Evolutionary conservation across 495 filamentous ascomycete genomes (phyloP), one percentile per base, ranked within the genome.

Genomic region (Baudoinia panamericana): DNA sequence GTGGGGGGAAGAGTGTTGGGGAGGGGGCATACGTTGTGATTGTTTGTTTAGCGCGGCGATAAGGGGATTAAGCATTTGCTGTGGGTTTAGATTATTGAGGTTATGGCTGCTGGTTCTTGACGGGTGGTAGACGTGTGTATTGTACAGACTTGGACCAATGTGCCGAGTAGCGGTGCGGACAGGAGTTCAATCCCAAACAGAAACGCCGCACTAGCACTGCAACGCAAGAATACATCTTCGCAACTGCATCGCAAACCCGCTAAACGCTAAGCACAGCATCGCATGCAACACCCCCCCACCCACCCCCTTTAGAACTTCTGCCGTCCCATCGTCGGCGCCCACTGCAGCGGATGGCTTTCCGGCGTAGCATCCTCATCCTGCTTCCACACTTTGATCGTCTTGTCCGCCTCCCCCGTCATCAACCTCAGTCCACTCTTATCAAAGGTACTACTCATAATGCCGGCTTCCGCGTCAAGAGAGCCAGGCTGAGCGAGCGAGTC

Each of bases 301-400:
- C n/a, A n/a, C n/a, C n/a, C n/a, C n/a, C n/a, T n/a, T 56, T 64
- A 81, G 50, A 70, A 82, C 62, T 78, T 81, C 57, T 74, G 69
- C 51, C 80, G 58, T 16, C 80, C 78, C 22, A 95, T 60, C 1
- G 74, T 83, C 20, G 90, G 92, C 52, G 81, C 84, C 90, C 92
- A 99, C 20, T 88, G 81, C 30, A 99, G 62, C 5, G 90, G 90
- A 63, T 96, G 84, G 19, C 78, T 81, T 57, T 95, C 84, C 23
- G 81, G 77, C 1, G 92, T 96, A 16, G 90, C 90, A 17, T 79
- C 69, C 12, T 87, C 81, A 59, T 96, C 90, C 39, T 72, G 76
- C 53, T 83, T 90, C 90, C 90, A 99, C 41, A 99, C 69, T 72
- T 99, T 96, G 60, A 99, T 84, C 0, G 86, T 94, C 70, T 99